Conservation (phyloP, 306 rosid species). For the Medicago truncatula region MtrunA17r5.0-ANR NC_053046.1:6792501-6793000, state of each 20-base stretch:
- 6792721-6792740: neutral
- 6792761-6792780: no score
- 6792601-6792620: conserved; percentile 41
- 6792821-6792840: no score
- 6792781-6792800: neutral
- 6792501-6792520: no score
- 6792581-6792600: conserved; percentile 68
- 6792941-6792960: conserved; percentile 39
- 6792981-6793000: conserved; percentile 32
- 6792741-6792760: neutral
- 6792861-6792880: neutral
- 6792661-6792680: neutral
- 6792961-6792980: conserved; percentile 48
- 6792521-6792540: conserved; percentile 19
- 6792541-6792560: conserved; percentile 65
- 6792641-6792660: neutral
- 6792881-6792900: neutral
- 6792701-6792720: neutral
- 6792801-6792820: neutral
- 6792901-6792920: neutral
- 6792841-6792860: neutral
- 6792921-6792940: neutral
- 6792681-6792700: no score
- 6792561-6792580: conserved; percentile 66
- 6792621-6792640: accelerated